These are phyloP conservation scores for Zygosaccharomyces pseudobailii DNA, from an alignment of 1,139 yeast genomes.

Conservation along the genomic window DNA sequence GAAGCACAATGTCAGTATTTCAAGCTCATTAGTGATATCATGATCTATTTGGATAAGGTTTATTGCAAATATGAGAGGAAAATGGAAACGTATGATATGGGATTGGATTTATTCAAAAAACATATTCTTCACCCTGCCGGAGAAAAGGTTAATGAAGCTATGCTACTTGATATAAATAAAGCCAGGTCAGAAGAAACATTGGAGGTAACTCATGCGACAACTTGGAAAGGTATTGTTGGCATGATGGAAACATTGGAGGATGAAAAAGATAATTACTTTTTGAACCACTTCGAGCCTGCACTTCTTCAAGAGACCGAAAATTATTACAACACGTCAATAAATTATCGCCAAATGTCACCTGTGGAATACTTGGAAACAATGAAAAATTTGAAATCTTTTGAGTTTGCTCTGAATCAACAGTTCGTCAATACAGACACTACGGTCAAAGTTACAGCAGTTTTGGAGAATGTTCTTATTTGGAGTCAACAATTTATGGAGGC, in stretches of 20 bases:
- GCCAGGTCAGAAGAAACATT: constrained; percentile 24
- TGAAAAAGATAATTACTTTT: constrained; percentile 48
- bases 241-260: constrained; percentile 64
- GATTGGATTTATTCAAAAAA: constrained; percentile 55
- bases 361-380: constrained; percentile 48
- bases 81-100: constrained; percentile 70
- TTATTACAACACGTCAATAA: constrained; percentile 48
- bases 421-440: constrained; percentile 25
- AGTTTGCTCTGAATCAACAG: constrained; percentile 43
- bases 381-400: constrained; percentile 46
- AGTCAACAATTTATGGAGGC: constrained; percentile 16
- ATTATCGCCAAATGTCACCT: constrained; percentile 44
- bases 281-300: constrained; percentile 60
- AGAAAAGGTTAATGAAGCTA: constrained; percentile 11
- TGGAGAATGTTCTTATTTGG: constrained; percentile 26
- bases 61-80: constrained; percentile 70
- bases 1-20: constrained; percentile 67
- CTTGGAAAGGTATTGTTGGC: constrained; percentile 39
- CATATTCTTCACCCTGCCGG: constrained; percentile 36
- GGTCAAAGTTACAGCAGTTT: constrained; percentile 17
- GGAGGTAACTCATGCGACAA: constrained; percentile 28
- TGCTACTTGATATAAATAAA: constrained; percentile 19
- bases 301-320: constrained; percentile 51
- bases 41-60: constrained; percentile 83
- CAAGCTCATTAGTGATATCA: constrained; percentile 77